Evolutionary conservation across 805 yeast species (phyloP), one percentile per base, ranked within the genome.

Genomic region (Lachancea lanzarotensis): DNA sequence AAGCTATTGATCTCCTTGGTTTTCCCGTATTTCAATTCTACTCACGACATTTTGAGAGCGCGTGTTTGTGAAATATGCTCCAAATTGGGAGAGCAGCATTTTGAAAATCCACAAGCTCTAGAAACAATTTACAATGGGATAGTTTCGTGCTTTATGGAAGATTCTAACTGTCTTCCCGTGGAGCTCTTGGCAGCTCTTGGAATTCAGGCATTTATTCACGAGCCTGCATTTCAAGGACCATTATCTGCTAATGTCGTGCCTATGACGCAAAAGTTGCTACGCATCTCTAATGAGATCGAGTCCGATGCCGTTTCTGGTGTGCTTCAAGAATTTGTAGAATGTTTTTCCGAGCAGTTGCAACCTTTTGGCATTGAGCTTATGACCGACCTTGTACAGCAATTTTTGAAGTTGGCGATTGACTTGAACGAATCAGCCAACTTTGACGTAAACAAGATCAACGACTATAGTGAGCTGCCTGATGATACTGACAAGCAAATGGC

Each of bases 251-350:
- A 82, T 37, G 84, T 91, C 45, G 75, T 90, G 27, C 85, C 84
- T 31, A 79, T 90, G 1, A 86, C 93, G 87, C 86, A 88, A 50
- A 81, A 76, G 52, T 69, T 93, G 46, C 70, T 91, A 52, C 76
- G 74, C 9, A 67, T 91, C 38, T 81, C 95, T 3, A 82, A 86
- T 57, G 81, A 81, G 47, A 79, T 90, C 52, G 98, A 91, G 56
- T 80, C 84, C 46, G 98, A 93, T 59, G 77, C 89, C 1, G 75
- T 93, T 25, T 79, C 95, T 18, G 84, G 83, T 19, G 96, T 91
- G 6, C 88, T 91, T 83, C 98, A 91, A 70, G 96, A 90, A 56
- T 83, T 93, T 60, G 97, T 91, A 26, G 96, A 90, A 59, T 79
- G 77, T 47, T 93, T 84, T 65, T 75, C 95, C 4, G 85, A 82